These are phyloP conservation scores for Phytophthora pini DNA, from an alignment of 352 stramenopile genomes.

Conservation along the genomic window DNA sequence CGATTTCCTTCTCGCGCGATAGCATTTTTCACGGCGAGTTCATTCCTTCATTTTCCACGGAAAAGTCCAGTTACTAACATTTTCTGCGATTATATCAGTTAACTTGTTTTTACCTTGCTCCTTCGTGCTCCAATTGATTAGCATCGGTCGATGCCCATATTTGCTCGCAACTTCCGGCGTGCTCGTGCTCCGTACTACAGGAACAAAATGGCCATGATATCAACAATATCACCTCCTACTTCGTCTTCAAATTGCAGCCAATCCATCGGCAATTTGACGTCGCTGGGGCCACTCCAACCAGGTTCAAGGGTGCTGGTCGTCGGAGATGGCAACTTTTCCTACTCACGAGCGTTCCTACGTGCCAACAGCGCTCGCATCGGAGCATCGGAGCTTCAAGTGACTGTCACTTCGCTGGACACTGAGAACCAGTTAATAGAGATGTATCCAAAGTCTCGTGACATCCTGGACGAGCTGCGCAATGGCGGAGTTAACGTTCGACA, in stretches of 20 bases:
- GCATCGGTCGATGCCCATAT: constrained; percentile 16
- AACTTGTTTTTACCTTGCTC: constrained; percentile 9
- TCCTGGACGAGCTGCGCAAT: constrained; percentile 60
- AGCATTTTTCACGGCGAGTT: too few species aligned
- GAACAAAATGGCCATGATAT: constrained; percentile 9
- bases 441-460: constrained; percentile 67
- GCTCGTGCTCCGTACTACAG: constrained; percentile 1
- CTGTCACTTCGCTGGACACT: constrained; percentile 75
- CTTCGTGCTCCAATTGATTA: constrained; percentile 16
- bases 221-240: constrained; percentile 7
- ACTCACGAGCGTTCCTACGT: constrained; percentile 71
- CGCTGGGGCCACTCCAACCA: constrained; percentile 44
- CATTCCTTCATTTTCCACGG: too few species aligned
- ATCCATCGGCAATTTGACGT: constrained; percentile 58
- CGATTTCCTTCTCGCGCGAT: too few species aligned
- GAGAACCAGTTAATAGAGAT: constrained; percentile 68
- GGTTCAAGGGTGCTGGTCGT: constrained; percentile 67
- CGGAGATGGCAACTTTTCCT: constrained; percentile 89
- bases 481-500: constrained; percentile 67
- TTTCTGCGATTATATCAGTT: constrained; percentile 19
- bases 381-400: constrained; percentile 32
- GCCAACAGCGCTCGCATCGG: constrained; percentile 42
- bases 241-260: background rate
- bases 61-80: background rate
- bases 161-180: constrained; percentile 6